phyloP scores from a whole-genome alignment of 768 basidiomycete genomes.

The Tubosaeta brunneosetosa region DNA sequence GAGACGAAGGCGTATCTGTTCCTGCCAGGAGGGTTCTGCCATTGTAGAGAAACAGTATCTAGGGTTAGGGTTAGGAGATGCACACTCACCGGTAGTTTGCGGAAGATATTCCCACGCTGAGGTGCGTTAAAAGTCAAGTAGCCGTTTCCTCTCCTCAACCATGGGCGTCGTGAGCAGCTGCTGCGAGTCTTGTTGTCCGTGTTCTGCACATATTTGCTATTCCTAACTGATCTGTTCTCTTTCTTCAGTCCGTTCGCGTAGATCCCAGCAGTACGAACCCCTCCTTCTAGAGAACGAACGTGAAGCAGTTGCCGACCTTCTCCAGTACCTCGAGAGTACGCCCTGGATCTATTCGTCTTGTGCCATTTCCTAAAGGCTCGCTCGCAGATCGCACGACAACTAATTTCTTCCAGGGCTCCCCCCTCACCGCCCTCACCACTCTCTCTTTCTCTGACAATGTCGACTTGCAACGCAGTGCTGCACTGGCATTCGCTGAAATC shows the following conservation, averaged over 20 bases:
- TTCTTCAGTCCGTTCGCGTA: constrained; percentile 66
- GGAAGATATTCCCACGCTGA: constrained; percentile 21
- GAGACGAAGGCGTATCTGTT: constrained; percentile 71
- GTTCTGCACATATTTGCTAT: constrained; percentile 4
- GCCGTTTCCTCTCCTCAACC: constrained; percentile 2
- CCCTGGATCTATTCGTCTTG: constrained; percentile 4
- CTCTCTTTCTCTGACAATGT: constrained; percentile 99
- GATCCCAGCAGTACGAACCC: constrained; percentile 84
- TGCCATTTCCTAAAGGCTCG: not conserved
- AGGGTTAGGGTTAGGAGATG: constrained; percentile 25
- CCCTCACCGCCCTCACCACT: constrained; percentile 89
- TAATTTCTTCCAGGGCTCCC: constrained; percentile 95
- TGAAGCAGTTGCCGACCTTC: constrained; percentile 94
- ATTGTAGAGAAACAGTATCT: constrained; percentile 38
- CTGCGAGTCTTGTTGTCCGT: constrained; percentile 80
- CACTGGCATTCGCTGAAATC: constrained; percentile 97
- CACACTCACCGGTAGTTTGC: constrained; percentile 16
- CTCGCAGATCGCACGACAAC: constrained; percentile 82
- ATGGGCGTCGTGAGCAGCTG: constrained; percentile 81
- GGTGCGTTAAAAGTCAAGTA: not conserved
- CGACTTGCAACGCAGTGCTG: constrained; percentile 95
- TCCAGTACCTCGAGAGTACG: constrained; percentile 97
- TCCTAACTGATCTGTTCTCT: constrained; percentile 17
- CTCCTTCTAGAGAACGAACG: constrained; percentile 88
- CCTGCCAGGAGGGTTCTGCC: constrained; percentile 84